Conservation (phyloP, 495 filamentous ascomycete species). For the Penicillium canariense region DNA sequence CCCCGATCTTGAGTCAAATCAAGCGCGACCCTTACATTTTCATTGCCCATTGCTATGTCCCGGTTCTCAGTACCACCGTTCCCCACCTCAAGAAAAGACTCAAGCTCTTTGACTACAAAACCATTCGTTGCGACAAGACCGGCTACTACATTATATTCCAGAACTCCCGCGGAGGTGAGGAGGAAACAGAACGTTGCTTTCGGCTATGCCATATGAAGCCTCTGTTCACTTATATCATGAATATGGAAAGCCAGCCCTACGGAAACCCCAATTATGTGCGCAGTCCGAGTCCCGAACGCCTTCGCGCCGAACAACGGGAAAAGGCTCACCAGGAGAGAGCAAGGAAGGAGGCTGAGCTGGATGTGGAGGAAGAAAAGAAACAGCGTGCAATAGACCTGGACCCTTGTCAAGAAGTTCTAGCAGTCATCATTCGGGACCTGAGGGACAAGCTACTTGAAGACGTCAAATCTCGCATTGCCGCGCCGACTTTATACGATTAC, state of each 20-base stretch:
- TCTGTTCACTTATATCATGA: constrained; percentile 91
- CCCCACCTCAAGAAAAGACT: constrained; percentile 84
- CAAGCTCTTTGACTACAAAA: constrained; percentile 70
- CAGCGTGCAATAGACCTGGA: constrained; percentile 80
- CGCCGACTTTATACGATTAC: constrained; percentile 75
- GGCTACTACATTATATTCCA: constrained; percentile 92
- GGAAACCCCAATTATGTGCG: constrained; percentile 66
- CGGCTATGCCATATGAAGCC: constrained; percentile 66
- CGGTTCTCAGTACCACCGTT: constrained; percentile 79
- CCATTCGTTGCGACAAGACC: constrained; percentile 74
- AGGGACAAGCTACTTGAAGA: constrained; percentile 80
- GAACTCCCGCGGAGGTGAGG: constrained; percentile 68
- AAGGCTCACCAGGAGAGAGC: constrained; percentile 53
- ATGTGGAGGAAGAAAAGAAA: constrained; percentile 82
- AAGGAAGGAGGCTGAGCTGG: constrained; percentile 69
- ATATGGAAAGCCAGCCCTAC: constrained; percentile 76
- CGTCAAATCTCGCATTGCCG: constrained; percentile 78
- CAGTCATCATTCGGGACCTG: constrained; percentile 75
- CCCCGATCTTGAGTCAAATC: constrained; percentile 62
- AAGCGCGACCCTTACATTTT: constrained; percentile 90
- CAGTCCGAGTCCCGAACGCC: constrained; percentile 57
- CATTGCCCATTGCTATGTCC: constrained; percentile 79
- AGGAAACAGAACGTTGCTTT: constrained; percentile 76
- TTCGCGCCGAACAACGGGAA: constrained; percentile 52
- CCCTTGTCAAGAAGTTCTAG: constrained; percentile 75